Conservation (phyloP, 345 rosid genomes). For the Rhizophora apiculata region DNA sequence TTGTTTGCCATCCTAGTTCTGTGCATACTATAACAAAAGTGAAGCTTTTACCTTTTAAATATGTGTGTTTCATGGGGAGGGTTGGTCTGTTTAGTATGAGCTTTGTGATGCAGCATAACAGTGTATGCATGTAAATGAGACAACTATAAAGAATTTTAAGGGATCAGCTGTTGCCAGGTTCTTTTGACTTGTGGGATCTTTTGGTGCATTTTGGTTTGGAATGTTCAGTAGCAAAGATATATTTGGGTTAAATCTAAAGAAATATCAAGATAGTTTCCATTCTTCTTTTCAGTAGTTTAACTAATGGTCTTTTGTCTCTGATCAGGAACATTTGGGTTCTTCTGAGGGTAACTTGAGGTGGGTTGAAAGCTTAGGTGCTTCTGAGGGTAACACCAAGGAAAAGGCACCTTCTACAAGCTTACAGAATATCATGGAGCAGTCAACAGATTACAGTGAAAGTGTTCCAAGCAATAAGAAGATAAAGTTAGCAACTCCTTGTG, state of each 20-base stretch:
- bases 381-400: conserved; percentile 22
- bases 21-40: too few relatives aligned
- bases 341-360: conserved; percentile 10
- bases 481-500: conserved; percentile 23
- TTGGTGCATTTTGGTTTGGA: background rate
- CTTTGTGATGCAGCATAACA: too few relatives aligned
- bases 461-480: conserved; percentile 29
- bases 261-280: conserved; percentile 1
- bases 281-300: conserved; percentile 15
- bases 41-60: too few relatives aligned
- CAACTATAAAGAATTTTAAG: background rate
- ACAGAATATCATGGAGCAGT: conserved; percentile 21
- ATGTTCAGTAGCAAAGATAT: conserved; percentile 8
- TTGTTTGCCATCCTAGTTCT: too few relatives aligned
- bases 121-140: background rate
- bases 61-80: too few relatives aligned
- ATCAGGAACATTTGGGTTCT: conserved; percentile 27
- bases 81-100: too few relatives aligned
- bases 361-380: conserved; percentile 21
- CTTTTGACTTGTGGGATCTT: background rate
- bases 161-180: conserved; percentile 1
- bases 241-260: conserved; percentile 1
- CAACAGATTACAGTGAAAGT: conserved; percentile 23
- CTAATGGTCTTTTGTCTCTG: conserved; percentile 25
- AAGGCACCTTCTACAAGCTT: conserved; percentile 18